phyloP scores from a whole-genome alignment of 2,329 filamentous ascomycete genomes.

The Whalleya microplaca region DNA sequence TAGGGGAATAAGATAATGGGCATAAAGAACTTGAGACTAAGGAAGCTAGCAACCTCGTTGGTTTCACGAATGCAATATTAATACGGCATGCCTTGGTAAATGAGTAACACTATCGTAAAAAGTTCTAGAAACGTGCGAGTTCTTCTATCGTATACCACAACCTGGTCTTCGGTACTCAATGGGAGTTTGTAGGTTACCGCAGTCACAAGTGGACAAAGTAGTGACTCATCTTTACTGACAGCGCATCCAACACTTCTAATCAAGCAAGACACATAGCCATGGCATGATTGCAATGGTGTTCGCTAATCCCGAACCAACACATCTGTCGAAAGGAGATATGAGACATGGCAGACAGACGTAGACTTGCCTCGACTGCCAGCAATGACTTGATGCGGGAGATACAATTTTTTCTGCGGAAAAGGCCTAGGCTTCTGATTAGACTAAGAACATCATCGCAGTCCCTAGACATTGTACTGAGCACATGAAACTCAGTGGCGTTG shows the following conservation, averaged over 20 bases:
- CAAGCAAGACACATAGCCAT: not conserved
- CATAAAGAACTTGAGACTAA: too few species aligned
- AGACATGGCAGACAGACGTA: not conserved
- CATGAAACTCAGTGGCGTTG: not conserved
- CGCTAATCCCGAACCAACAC: not conserved
- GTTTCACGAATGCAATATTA: too few species aligned
- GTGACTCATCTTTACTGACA: too few species aligned
- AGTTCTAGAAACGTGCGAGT: too few species aligned
- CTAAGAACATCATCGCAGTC: not conserved
- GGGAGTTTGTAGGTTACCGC: too few species aligned
- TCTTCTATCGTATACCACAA: too few species aligned
- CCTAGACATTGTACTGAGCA: not conserved
- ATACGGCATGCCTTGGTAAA: too few species aligned
- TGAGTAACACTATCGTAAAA: too few species aligned
- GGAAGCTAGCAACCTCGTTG: too few species aligned
- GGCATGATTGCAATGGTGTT: not conserved
- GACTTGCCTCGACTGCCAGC: not conserved
- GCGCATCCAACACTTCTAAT: not conserved
- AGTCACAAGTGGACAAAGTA: too few species aligned
- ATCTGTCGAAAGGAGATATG: not conserved
- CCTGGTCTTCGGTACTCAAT: too few species aligned
- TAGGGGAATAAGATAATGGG: too few species aligned
- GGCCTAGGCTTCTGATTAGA: not conserved
- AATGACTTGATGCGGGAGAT: not conserved
- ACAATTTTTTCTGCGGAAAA: not conserved